These are phyloP conservation scores for Ruellia speciosa DNA, from an alignment of 305 asterid genomes.

Conservation along the genomic window DNA sequence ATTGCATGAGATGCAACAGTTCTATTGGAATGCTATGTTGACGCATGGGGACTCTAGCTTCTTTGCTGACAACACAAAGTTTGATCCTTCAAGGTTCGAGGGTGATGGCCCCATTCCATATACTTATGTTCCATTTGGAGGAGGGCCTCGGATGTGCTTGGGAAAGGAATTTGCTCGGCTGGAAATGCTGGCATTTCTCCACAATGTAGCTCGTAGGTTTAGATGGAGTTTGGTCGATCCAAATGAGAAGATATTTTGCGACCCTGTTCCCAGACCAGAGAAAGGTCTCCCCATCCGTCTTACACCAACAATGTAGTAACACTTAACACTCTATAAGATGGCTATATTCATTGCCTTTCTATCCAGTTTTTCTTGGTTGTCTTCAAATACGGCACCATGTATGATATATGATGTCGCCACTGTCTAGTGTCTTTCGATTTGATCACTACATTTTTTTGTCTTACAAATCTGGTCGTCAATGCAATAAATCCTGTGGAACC, in stretches of 20 bases:
- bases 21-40: slow-evolving; percentile 31
- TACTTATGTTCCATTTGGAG: slow-evolving; percentile 42
- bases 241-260: slow-evolving; percentile 30
- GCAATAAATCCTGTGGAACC: too few species aligned
- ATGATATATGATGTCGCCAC: too few species aligned
- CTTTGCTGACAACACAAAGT: slow-evolving; percentile 11
- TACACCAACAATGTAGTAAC: too few species aligned
- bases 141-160: slow-evolving; percentile 51
- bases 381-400: too few species aligned
- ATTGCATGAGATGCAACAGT: slow-evolving; percentile 19
- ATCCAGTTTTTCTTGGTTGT: too few species aligned
- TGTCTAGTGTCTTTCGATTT: too few species aligned
- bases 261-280: slow-evolving; percentile 34
- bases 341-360: too few species aligned
- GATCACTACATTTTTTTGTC: too few species aligned
- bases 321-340: too few species aligned
- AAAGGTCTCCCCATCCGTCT: slow-evolving; percentile 36
- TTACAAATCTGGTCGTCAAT: too few species aligned
- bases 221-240: slow-evolving; percentile 32
- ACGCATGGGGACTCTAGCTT: slow-evolving; percentile 27
- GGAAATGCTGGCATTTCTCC: slow-evolving; percentile 37
- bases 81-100: slow-evolving; percentile 44
- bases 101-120: slow-evolving; percentile 30
- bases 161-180: slow-evolving; percentile 51
- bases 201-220: slow-evolving; percentile 28